These are phyloP conservation scores for Fraxinus sp. DNA, from an alignment of 305 asterid species.

Conservation along the genomic window DNA sequence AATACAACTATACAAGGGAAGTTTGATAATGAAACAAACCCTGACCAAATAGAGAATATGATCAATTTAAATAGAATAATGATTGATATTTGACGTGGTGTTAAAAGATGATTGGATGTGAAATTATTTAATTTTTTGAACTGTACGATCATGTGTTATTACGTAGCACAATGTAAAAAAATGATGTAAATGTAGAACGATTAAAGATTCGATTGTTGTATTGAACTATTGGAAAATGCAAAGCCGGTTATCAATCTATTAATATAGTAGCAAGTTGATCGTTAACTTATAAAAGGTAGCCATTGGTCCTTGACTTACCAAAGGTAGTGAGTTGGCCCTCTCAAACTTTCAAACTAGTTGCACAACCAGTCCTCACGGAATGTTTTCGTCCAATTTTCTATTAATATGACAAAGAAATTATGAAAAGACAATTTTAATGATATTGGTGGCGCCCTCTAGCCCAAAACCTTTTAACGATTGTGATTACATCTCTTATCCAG, in stretches of 20 bases:
- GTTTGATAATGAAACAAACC: constrained; percentile 18
- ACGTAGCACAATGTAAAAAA: neutral
- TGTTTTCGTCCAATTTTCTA: neutral
- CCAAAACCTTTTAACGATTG: neutral
- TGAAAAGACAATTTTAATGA: neutral
- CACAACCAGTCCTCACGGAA: neutral
- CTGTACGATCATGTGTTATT: neutral
- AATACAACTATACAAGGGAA: neutral
- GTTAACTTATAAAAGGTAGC: neutral
- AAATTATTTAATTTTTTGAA: too few species aligned
- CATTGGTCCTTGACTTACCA: neutral
- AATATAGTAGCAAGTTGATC: neutral
- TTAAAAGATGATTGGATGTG: neutral
- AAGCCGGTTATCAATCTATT: neutral
- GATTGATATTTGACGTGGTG: neutral
- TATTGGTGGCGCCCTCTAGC: neutral
- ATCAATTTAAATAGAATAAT: neutral
- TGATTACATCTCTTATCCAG: neutral
- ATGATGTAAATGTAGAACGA: neutral
- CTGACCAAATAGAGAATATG: neutral
- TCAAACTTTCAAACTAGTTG: neutral
- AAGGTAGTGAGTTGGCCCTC: neutral
- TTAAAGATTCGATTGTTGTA: neutral
- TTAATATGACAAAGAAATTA: neutral
- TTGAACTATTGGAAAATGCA: neutral